Base-by-base conservation (phyloP, 2,329 filamentous ascomycete species). In the Botrytis elliptica region DNA sequence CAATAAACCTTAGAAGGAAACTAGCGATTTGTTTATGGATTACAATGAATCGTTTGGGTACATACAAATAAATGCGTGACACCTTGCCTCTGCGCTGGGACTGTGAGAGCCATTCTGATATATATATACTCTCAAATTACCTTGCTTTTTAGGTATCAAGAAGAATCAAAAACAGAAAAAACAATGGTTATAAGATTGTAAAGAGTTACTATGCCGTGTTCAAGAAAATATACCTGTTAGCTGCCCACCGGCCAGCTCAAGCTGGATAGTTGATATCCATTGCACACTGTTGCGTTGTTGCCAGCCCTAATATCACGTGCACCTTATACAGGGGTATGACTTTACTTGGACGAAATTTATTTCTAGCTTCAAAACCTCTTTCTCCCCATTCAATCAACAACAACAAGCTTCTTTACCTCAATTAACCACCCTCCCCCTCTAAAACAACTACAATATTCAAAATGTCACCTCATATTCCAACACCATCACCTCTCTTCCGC, bases 401-500 rank as follows among this genome's bases (percentile, higher is more conserved):
- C 63, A 72, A 52, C 60, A 46, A 46, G 46, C 70, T n/a, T 40
- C 20, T 67, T 44, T 36, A 70, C 57, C 66, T 55, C 38, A 22
- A 42, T 36, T 29, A n/a, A 46, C n/a, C 22, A 40, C 25, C 10
- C 25, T n/a, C 36, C 16, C 29, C 12, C 29, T 44, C 44, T 20
- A 22, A 9, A 18, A 44, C 5, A 60, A 38, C 5, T 71, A 46
- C n/a, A 70, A 72, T 71, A 70, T 44, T 70, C 63, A 73, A 38
- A 71, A 79, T 78, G 77, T 65, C 76, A 60, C 70, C 73, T 36
- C 49, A 69, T 36, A 18, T 68, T n/a, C 59, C 73, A 57, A 75
- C 74, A 74, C 76, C 75, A 25, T 72, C 76, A 78, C 75, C 40
- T 63, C 72, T 79, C 33, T 76, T 76, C 59, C 70, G 72, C 18